phyloP scores from a whole-genome alignment of 2,329 filamentous ascomycete species.

The Aureobasidium zeae region DNA sequence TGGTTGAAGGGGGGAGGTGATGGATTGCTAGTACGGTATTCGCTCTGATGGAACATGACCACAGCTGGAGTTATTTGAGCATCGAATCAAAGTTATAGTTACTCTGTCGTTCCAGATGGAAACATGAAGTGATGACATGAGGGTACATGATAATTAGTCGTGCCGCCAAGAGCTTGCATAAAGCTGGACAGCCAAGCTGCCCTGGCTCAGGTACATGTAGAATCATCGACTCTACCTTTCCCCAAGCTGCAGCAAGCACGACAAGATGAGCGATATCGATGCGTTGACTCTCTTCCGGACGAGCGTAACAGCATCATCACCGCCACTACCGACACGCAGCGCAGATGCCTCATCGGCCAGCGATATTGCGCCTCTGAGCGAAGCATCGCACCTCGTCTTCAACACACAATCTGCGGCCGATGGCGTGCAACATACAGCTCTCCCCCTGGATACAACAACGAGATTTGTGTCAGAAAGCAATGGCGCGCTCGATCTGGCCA shows the following conservation, averaged over 20 bases:
- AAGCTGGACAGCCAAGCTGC: no score
- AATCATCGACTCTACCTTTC: no score
- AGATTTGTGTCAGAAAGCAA: slow-evolving; percentile 64
- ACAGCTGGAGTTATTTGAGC: no score
- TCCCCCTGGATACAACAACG: slow-evolving; percentile 51
- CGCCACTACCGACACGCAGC: slow-evolving; percentile 65
- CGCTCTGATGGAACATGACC: background rate
- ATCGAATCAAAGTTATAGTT: no score
- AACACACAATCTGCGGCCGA: slow-evolving; percentile 22
- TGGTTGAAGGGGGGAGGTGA: background rate
- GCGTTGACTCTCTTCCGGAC: slow-evolving; percentile 75
- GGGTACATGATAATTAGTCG: no score
- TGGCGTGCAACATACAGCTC: slow-evolving; percentile 46
- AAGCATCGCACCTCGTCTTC: slow-evolving; percentile 57
- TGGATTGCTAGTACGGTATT: no score
- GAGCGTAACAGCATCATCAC: slow-evolving; percentile 61
- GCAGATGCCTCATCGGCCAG: slow-evolving; percentile 54
- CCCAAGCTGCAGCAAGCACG: no score
- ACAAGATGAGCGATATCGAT: slow-evolving; percentile 45
- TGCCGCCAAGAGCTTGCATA: no score
- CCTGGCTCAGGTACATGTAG: no score
- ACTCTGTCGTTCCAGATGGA: no score
- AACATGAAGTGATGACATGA: no score
- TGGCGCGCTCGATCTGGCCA: slow-evolving; percentile 68
- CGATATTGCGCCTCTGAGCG: slow-evolving; percentile 55